Base-by-base conservation (phyloP, 1,284 basidiomycete genomes). In the Rugosomyces carneus region DNA sequence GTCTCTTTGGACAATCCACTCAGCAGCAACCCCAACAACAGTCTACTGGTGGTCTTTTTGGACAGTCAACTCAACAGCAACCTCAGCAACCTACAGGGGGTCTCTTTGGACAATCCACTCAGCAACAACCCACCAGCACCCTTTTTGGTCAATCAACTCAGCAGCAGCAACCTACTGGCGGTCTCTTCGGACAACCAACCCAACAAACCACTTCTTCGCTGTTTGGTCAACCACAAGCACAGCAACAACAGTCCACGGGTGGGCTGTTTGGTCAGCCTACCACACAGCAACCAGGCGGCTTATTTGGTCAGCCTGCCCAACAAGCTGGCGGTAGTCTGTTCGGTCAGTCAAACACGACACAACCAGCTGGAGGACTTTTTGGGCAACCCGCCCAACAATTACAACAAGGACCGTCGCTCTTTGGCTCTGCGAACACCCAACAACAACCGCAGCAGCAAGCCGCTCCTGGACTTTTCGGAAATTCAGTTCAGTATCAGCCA, bases 391-490 rank as follows among this genome's bases (percentile, higher is more conserved):
- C 50, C 8, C 51, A 41, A 46, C 53, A 45, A 35, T 51, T 44
- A 40, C 61, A 65, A n/a, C 67, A 67, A 49, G 43, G 47, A 36
- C 44, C 44, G 20, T 45, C 42, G 10, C 52, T 53, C 8, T 50
- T 56, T 27, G 57, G 43, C 48, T 56, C 53, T 42, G 57, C 42
- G 10, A 47, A 36, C 7, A 38, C 45, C 15, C 49, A 52, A 16
- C 53, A 60, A 23, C 59, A 59, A 37, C 63, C 63, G 43, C 59
- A 57, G 20, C 62, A 64, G 16, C 67, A 67, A 48, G 51, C 18
- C n/a, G 48, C 48, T 26, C 36, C 54, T 24, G 53, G 54, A 18
- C 31, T 62, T 26, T 64, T 67, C 42, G 60, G 63, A 31, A 59
- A 43, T 29, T 54, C 56, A 8, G 52, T 64, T 32, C 64, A 63